Evolutionary conservation across 1,284 basidiomycete species (phyloP).

Genomic region (Microbotryum silenes-acaulis): DNA sequence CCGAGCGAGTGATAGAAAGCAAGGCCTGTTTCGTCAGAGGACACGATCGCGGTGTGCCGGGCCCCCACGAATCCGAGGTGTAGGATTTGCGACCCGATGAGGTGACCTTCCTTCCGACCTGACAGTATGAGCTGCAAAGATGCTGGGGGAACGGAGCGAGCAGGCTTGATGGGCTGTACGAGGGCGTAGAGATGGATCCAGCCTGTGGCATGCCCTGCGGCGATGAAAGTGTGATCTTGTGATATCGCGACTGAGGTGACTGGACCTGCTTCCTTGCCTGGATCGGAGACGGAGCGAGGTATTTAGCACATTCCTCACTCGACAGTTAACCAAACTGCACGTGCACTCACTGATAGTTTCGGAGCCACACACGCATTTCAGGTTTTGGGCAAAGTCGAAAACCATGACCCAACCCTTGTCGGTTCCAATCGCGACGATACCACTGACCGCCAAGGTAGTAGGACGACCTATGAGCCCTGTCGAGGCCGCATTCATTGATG

Average conservation of each 20-base stretch:
- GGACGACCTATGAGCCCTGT: conserved; percentile 50
- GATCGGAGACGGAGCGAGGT: background rate
- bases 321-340: conserved; percentile 11
- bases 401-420: conserved; percentile 68
- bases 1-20: conserved; percentile 95
- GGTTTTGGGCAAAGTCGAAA: conserved; percentile 82
- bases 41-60: conserved; percentile 86
- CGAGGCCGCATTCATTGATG: conserved; percentile 4
- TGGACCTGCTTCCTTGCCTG: conserved; percentile 60
- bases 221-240: conserved; percentile 87
- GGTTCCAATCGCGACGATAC: conserved; percentile 83
- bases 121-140: conserved; percentile 58
- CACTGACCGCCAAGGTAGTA: conserved; percentile 74
- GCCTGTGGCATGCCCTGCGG: conserved; percentile 77
- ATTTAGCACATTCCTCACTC: background rate
- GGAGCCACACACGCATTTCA: conserved; percentile 63
- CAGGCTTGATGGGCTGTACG: conserved; percentile 51
- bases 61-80: conserved; percentile 85
- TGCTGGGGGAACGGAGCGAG: conserved; percentile 64
- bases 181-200: conserved; percentile 83
- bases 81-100: conserved; percentile 74
- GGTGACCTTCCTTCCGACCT: conserved; percentile 87
- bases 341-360: conserved; percentile 54
- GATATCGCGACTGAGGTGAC: conserved; percentile 87
- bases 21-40: conserved; percentile 81